Evolutionary conservation across 768 basidiomycete genomes (phyloP).

Genomic region (Kwoniella dendrophila): DNA sequence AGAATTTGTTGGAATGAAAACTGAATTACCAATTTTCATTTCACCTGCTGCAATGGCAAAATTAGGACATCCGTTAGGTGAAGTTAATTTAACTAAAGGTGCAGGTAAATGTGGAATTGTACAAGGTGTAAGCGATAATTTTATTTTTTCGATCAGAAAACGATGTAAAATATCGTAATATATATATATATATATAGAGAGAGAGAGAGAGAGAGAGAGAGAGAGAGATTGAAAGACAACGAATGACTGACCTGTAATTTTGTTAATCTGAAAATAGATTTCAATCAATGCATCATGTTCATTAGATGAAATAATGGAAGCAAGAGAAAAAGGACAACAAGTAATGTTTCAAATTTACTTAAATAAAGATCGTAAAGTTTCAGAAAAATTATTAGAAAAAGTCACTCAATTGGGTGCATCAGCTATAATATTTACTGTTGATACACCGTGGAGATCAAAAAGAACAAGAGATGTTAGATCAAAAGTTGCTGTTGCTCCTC

Average conservation of each 20-base stretch:
- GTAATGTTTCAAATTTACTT: conserved; percentile 69
- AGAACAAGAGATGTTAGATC: conserved; percentile 57
- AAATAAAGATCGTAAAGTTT: conserved; percentile 67
- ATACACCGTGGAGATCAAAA: conserved; percentile 80
- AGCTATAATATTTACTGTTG: conserved; percentile 88
- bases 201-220: too few species aligned
- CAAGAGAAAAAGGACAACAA: conserved; percentile 48
- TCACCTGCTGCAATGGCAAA: conserved; percentile 55
- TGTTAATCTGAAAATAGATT: conserved; percentile 36
- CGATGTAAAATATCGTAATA: too few species aligned
- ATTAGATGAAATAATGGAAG: conserved; percentile 56
- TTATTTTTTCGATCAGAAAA: conserved; percentile 1
- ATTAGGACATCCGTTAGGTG: conserved; percentile 82
- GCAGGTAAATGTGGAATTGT: conserved; percentile 69
- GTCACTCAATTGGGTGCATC: conserved; percentile 76
- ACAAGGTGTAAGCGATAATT: conserved; percentile 61
- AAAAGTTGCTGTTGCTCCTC: conserved; percentile 35
- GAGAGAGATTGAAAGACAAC: too few species aligned
- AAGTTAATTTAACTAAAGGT: conserved; percentile 76
- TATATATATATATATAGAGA: too few species aligned
- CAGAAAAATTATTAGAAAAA: conserved; percentile 70
- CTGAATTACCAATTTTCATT: conserved; percentile 49
- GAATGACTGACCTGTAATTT: too few species aligned
- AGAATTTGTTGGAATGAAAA: conserved; percentile 47
- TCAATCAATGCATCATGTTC: conserved; percentile 56